Evolutionary conservation across 2,329 filamentous ascomycete species (phyloP).

Genomic region (Phialophora macrospora): DNA sequence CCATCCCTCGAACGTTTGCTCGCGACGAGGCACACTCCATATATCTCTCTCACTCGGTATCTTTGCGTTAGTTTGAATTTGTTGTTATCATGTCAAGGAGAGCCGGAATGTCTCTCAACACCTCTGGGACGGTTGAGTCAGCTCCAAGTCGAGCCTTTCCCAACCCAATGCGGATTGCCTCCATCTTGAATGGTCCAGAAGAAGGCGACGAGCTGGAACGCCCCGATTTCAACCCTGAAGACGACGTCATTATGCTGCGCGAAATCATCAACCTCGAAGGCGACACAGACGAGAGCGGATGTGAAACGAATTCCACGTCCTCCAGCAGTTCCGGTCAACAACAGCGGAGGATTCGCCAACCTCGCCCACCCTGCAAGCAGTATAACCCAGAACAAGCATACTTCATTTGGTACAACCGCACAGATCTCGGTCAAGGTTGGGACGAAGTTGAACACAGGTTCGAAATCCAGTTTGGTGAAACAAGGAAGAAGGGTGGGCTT

Average conservation of each 20-base stretch:
- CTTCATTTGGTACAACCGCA: conserved; percentile 58
- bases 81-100: not conserved
- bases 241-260: not conserved
- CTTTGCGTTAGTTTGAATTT: not conserved
- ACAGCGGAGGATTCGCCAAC: not conserved
- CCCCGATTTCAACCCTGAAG: not conserved
- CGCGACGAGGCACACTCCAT: not conserved
- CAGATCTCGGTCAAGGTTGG: conserved; percentile 52
- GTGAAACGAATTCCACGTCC: not conserved
- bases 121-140: not conserved
- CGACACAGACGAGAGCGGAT: conserved; percentile 1
- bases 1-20: conserved; percentile 3
- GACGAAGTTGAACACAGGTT: conserved; percentile 52
- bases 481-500: conserved; percentile 52
- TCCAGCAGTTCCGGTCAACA: not conserved
- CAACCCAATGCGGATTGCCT: conserved; percentile 18
- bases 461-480: conserved; percentile 49
- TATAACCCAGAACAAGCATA: conserved; percentile 55
- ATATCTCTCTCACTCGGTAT: not conserved
- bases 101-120: not conserved
- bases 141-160: not conserved
- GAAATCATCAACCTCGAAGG: not conserved
- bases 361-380: conserved; percentile 51
- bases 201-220: not conserved
- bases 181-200: conserved; percentile 11